Conservation (phyloP, 345 rosid species). For the Trapa bicornis region DNA sequence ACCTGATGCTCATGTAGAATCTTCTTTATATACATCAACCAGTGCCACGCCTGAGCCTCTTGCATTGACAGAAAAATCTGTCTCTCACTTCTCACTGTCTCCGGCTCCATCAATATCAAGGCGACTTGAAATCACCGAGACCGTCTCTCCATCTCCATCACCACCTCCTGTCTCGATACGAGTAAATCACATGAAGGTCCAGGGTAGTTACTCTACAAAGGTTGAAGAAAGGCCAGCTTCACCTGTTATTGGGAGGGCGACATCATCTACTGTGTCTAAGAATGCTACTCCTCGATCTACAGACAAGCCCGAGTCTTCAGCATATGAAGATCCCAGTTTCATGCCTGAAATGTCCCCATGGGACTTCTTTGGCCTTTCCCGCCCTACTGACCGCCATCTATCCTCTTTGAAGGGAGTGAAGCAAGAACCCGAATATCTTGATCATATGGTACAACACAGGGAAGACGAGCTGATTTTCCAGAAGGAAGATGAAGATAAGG, state of each 20-base stretch:
- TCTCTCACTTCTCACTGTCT: slow-evolving; percentile 47
- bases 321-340: slow-evolving; percentile 35
- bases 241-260: slow-evolving; percentile 30
- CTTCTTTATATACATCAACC: slow-evolving; percentile 72
- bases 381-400: slow-evolving; percentile 49
- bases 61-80: slow-evolving; percentile 43
- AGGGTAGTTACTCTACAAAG: slow-evolving; percentile 41
- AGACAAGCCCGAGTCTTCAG: slow-evolving; percentile 34
- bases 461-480: slow-evolving; percentile 44
- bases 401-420: slow-evolving; percentile 32
- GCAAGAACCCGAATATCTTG: slow-evolving; percentile 28
- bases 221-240: slow-evolving; percentile 67
- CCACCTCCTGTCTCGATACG: slow-evolving; percentile 47
- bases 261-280: slow-evolving; percentile 41
- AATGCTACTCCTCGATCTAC: slow-evolving; percentile 25
- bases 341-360: slow-evolving; percentile 55
- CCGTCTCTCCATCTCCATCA: slow-evolving; percentile 52
- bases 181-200: slow-evolving; percentile 56
- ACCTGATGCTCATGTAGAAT: slow-evolving; percentile 55
- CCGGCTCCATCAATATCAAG: slow-evolving; percentile 47
- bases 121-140: slow-evolving; percentile 29
- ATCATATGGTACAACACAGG: slow-evolving; percentile 31
- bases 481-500: slow-evolving; percentile 45
- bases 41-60: slow-evolving; percentile 67
- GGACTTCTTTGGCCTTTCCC: slow-evolving; percentile 75